Evolutionary conservation across 116 monocot species (phyloP).

Genomic region (Iris pallida): DNA sequence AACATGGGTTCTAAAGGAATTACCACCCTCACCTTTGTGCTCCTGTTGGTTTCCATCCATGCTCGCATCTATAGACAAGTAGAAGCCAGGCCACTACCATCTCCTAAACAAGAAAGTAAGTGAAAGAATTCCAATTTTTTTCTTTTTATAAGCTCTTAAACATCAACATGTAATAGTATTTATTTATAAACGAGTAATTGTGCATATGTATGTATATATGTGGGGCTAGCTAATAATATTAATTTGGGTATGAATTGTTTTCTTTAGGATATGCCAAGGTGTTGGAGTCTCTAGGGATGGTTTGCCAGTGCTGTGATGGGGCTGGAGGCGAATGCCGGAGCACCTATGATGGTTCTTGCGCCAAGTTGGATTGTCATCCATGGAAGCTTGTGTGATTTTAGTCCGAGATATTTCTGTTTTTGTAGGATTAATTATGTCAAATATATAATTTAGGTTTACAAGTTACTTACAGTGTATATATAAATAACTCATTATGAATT

Average conservation of each 20-base stretch:
- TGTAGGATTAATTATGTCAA: too few species aligned
- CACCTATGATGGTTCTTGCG: constrained; percentile 1
- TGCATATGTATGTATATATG: background rate
- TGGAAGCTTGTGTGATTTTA: background rate
- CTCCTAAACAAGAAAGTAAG: constrained; percentile 5
- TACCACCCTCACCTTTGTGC: background rate
- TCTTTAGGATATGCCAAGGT: constrained; percentile 5
- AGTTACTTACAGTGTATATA: too few species aligned
- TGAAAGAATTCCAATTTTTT: background rate
- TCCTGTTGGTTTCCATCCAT: background rate
- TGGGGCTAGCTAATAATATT: background rate
- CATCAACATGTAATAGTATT: background rate
- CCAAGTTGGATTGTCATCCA: constrained; percentile 15
- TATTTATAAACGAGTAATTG: background rate
- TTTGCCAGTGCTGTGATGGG: constrained; percentile 20
- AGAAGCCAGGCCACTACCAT: constrained; percentile 8
- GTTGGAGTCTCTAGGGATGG: constrained; percentile 5
- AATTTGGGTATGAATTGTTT: background rate
- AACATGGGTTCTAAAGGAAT: constrained; percentile 6
- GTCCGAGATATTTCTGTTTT: background rate
- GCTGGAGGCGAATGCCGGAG: constrained; percentile 6
- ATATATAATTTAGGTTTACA: too few species aligned
- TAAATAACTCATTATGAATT: too few species aligned
- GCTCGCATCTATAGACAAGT: background rate
- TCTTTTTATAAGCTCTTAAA: background rate